Base-by-base conservation (phyloP, 1,284 basidiomycete species). In the Ganoderma resinaceum region DNA sequence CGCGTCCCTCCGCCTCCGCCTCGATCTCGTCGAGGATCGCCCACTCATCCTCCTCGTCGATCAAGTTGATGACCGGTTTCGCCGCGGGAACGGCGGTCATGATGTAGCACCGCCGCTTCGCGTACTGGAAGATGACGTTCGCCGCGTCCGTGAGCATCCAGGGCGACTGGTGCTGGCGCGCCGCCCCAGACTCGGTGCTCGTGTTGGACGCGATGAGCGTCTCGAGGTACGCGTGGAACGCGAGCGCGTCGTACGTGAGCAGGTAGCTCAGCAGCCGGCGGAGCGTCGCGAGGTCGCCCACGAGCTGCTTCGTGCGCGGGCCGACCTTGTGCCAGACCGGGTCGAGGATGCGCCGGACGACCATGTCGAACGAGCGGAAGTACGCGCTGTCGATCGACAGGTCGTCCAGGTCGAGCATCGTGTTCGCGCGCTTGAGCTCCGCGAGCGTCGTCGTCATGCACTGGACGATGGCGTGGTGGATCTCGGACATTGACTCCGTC, bases 311-410 rank as follows among this genome's bases (percentile, higher is more conserved):
- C 0, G 96, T 99, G 74, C 90, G 92, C 3, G 94, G 90, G 1
- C 96, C 95, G 33, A 98, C 95, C 79, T 95, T 95, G 80, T 99
- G 96, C 98, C 98, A 99, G 4, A 98, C 92, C 0, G 96, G 89
- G 78, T 98, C 95, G 5, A 99, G 88, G 75, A 96, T 95, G 55
- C 91, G 88, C 11, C 97, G 89, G 1, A 99, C 96, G 63, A 98
- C 87, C 29, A 90, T 85, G 76, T 99, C 97, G 77, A 99, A 99
- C 1, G 94, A 95, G 37, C 91, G 89, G 80, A 99, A 99, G 75
- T 99, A 96, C 0, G 96, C 95, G 74, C 95, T 97, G 76, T 98
- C 95, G 59, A 99, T 88, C 6, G 89, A 97, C 68, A 98, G 85
- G 73, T 99, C 96, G 72, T 99, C 98, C 11, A 98, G 85, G 68